Percentiles rank a stretch among this genome's conserved stretches.
Conservation (phyloP, 1,284 basidiomycete genomes). For the Kalmanozyma brasiliensis region DNA sequence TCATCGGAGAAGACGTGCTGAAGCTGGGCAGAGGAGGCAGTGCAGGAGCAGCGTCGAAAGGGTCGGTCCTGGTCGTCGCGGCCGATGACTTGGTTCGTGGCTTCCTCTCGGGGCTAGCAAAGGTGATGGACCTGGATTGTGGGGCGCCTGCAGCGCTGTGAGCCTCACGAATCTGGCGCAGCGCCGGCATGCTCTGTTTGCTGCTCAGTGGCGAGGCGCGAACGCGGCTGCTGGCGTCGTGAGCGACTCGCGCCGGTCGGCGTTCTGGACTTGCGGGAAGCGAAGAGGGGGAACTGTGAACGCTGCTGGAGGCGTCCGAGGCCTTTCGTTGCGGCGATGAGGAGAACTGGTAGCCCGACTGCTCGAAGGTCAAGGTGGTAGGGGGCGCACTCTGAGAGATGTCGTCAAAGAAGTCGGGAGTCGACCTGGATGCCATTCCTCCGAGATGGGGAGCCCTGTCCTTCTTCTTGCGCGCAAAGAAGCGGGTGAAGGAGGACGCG, state of each 20-base stretch:
- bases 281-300: constrained; percentile 22
- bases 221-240: constrained; percentile 21
- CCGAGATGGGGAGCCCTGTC: constrained; percentile 33
- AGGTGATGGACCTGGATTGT: constrained; percentile 17
- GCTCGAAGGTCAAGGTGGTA: constrained; percentile 49
- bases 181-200: constrained; percentile 50
- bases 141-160: constrained; percentile 9
- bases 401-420: constrained; percentile 36
- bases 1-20: constrained; percentile 43
- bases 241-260: constrained; percentile 8
- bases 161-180: constrained; percentile 42
- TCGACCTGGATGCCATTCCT: constrained; percentile 33
- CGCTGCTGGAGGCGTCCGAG: constrained; percentile 24
- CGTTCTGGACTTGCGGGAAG: constrained; percentile 41
- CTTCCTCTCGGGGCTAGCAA: constrained; percentile 18
- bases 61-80: constrained; percentile 7
- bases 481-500: constrained; percentile 39
- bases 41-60: constrained; percentile 26
- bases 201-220: constrained; percentile 13
- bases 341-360: constrained; percentile 35
- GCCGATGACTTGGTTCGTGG: constrained; percentile 12
- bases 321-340: constrained; percentile 26
- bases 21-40: constrained; percentile 45
- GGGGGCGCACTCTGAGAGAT: constrained; percentile 54
- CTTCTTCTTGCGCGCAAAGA: constrained; percentile 58